Conservation (phyloP, 106 monocot genomes). For the Cymbidium sinense region DNA sequence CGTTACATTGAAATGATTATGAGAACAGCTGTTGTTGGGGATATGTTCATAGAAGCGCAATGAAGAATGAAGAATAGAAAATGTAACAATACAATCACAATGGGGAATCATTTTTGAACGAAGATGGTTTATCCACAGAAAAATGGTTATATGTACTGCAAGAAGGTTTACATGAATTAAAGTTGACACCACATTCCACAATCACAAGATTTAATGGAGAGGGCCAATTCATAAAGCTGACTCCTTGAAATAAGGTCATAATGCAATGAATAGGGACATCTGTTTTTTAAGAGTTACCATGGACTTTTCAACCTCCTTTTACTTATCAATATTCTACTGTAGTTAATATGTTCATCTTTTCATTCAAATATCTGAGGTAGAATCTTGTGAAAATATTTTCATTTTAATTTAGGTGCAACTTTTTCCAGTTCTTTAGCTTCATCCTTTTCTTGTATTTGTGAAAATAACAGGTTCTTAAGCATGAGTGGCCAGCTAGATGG, state of each 20-base stretch:
- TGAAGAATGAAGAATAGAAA: not conserved
- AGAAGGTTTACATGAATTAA: not conserved
- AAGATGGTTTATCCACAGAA: not conserved
- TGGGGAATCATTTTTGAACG: not conserved
- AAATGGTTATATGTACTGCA: not conserved
- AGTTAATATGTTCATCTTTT: not conserved
- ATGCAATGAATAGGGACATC: not conserved
- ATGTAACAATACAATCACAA: not conserved
- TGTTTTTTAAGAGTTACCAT: not conserved
- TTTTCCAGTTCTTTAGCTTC: not conserved
- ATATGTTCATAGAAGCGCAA: not conserved
- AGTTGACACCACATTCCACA: not conserved
- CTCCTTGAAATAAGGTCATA: not conserved
- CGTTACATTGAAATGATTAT: not conserved
- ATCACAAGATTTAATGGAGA: not conserved
- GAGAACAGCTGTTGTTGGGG: not conserved
- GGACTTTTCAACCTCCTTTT: not conserved
- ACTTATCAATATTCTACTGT: not conserved
- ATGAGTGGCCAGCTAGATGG: conserved; percentile 99
- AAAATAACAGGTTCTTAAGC: conserved; percentile 73
- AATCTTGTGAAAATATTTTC: not conserved
- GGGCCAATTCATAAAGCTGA: not conserved
- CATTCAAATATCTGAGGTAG: not conserved
- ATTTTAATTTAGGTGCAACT: not conserved
- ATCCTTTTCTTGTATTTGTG: not conserved